Base-by-base conservation (phyloP, 768 basidiomycete genomes). In the Rhodotorula babjevae region DNA sequence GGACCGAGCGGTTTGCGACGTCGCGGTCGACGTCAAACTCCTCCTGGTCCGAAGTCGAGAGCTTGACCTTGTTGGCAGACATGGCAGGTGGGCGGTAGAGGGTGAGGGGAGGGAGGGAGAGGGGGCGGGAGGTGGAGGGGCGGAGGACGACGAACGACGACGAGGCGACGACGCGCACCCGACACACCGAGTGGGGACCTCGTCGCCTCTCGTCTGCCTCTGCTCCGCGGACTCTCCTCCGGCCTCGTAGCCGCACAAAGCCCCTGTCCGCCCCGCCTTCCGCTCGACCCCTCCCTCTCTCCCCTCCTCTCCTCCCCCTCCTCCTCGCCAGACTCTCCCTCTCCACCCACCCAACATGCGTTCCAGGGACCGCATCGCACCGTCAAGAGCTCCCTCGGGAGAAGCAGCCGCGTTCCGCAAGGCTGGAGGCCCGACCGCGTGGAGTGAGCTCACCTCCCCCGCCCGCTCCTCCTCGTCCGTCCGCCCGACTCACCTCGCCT, bases 41-140 rank as follows among this genome's bases (percentile, higher is more conserved):
- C 83, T 97, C 96, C 77, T 91, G 93, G 82, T 99, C 96, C 59
- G 95, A 97, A 52, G 92, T 94, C 80, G 89, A 87, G 83, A 94
- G 90, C 78, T 88, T 86, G 80, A 92, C 89, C 89, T 72, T 61
- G 31, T 12, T 29, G 33, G 56, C 33, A 23, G 56, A 46, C 44
- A 46, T 29, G 33, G 56, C 19, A 7, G 11, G 8, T 31, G 56
- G 31, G 3, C 15, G 12, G 21, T 21, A 21, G 18, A 33, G 33
- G 21, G n/a, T 29, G 40, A 56, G 16, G 16, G 42, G 14, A 25
- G 16, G 40, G 6, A 31, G 40, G 7, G 27, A n/a, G 47, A 49
- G 15, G 10, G n/a, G 15, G 21, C 31, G 31, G 44, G 11, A 31
- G 7, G 36, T 7, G 61, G 29, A 23, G 29, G 47, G 33, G 61